Conservation (phyloP, 139 green algal species). For the Chlamydomonas sphaeroides region DNA sequence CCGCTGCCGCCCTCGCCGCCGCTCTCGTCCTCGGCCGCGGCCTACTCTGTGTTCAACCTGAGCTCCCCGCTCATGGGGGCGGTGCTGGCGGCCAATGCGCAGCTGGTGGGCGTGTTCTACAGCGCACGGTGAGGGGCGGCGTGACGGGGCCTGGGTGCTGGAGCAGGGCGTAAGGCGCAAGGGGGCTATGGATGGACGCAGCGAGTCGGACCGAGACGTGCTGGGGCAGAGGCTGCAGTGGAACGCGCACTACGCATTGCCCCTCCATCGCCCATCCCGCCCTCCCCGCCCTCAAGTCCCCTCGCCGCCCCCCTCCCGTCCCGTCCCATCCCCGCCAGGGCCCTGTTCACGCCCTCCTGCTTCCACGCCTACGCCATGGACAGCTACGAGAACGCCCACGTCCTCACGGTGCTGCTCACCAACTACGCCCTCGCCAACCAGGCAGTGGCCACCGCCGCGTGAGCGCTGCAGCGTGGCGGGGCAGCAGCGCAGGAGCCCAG, state of each 20-base stretch:
- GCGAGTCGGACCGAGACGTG: no score
- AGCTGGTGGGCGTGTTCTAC: slow-evolving; percentile 26
- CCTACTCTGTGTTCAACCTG: neutral
- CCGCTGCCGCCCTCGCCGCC: neutral
- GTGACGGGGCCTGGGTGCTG: no score
- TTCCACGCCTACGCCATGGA: slow-evolving; percentile 33
- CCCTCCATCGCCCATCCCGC: no score
- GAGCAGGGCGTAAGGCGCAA: no score
- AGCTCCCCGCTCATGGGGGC: neutral
- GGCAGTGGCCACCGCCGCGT: neutral
- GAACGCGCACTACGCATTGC: no score
- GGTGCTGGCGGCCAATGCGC: slow-evolving; percentile 16
- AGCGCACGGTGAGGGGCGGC: neutral
- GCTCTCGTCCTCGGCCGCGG: neutral
- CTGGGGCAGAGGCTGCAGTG: no score
- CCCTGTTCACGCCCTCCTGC: slow-evolving; percentile 22
- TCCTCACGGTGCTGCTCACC: slow-evolving; percentile 2
- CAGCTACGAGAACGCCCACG: slow-evolving; percentile 10
- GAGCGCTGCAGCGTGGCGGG: no score
- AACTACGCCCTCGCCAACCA: neutral
- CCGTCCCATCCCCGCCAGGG: slow-evolving; percentile 14
- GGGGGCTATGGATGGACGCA: no score
- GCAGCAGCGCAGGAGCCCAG: no score
- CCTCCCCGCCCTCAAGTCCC: no score
- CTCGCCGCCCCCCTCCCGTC: no score